Percentiles rank a stretch among this genome's conserved stretches.
Conservation (phyloP, 2,329 filamentous ascomycete species). For the Colletotrichum sp. region DNA sequence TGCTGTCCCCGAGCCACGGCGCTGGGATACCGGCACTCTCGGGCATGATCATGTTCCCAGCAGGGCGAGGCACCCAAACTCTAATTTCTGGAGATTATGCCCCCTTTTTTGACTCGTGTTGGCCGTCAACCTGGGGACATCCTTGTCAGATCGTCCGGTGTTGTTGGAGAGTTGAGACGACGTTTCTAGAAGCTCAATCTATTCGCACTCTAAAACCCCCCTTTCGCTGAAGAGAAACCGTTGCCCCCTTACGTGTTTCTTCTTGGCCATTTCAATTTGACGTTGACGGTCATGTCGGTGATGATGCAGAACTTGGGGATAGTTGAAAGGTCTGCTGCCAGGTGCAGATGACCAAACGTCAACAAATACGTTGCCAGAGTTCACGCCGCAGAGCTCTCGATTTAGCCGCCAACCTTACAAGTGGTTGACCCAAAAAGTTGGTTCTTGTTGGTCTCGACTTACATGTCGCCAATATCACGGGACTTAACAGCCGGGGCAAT, state of each 20-base stretch:
- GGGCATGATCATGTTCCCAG: neutral
- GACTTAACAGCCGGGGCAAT: neutral
- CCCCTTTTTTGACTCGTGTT: conserved; percentile 1
- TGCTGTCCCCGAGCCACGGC: neutral
- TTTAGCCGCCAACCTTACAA: neutral
- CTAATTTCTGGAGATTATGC: neutral
- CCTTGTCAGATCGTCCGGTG: neutral
- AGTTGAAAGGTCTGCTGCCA: neutral
- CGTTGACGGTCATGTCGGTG: neutral
- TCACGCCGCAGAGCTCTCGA: neutral
- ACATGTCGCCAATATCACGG: neutral
- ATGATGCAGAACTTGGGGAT: neutral
- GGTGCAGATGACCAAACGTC: neutral
- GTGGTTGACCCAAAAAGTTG: neutral
- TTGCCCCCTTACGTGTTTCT: neutral
- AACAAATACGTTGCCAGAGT: neutral
- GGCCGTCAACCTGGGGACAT: neutral
- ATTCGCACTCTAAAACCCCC: neutral
- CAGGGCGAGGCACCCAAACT: neutral
- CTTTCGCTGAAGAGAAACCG: neutral
- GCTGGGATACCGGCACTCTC: neutral
- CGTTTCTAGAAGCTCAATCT: neutral
- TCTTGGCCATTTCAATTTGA: neutral
- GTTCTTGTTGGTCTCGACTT: neutral
- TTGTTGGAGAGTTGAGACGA: neutral